phyloP scores from a whole-genome alignment of 495 filamentous ascomycete species.

The Xylona heveae region DNA sequence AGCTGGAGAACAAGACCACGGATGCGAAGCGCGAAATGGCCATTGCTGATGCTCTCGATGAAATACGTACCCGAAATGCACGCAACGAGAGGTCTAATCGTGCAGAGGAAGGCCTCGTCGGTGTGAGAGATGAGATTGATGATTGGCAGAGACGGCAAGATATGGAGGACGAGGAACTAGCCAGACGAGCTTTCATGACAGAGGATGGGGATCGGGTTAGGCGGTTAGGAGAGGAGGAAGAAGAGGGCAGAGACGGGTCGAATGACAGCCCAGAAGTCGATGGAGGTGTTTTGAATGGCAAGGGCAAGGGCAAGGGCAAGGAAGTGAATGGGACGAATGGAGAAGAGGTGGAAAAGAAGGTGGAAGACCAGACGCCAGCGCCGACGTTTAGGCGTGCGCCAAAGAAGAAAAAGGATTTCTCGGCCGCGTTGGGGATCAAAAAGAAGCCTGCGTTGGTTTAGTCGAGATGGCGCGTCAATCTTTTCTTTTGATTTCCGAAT shows the following conservation, averaged over 20 bases:
- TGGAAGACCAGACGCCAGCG: slow-evolving; percentile 25
- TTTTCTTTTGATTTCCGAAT: too few species aligned
- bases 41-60: slow-evolving; percentile 87
- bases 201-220: slow-evolving; percentile 30
- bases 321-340: slow-evolving; percentile 5
- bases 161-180: slow-evolving; percentile 69
- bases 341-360: too few species aligned
- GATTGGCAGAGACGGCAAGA: slow-evolving; percentile 42
- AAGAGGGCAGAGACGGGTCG: slow-evolving; percentile 5
- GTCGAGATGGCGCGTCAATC: not conserved
- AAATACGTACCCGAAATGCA: slow-evolving; percentile 82
- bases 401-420: slow-evolving; percentile 66
- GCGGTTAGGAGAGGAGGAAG: slow-evolving; percentile 23
- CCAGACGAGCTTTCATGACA: slow-evolving; percentile 55
- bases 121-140: slow-evolving; percentile 26
- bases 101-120: slow-evolving; percentile 24
- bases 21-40: slow-evolving; percentile 97
- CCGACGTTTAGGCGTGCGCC: slow-evolving; percentile 55
- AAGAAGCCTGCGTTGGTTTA: slow-evolving; percentile 37
- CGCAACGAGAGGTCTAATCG: slow-evolving; percentile 55
- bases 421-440: slow-evolving; percentile 66
- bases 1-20: slow-evolving; percentile 60
- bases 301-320: slow-evolving; percentile 13
- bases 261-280: slow-evolving; percentile 11
- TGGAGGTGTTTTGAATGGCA: slow-evolving; percentile 6